Base-by-base conservation (phyloP, 441 rosid genomes). In the Croton laevigatus region DNA sequence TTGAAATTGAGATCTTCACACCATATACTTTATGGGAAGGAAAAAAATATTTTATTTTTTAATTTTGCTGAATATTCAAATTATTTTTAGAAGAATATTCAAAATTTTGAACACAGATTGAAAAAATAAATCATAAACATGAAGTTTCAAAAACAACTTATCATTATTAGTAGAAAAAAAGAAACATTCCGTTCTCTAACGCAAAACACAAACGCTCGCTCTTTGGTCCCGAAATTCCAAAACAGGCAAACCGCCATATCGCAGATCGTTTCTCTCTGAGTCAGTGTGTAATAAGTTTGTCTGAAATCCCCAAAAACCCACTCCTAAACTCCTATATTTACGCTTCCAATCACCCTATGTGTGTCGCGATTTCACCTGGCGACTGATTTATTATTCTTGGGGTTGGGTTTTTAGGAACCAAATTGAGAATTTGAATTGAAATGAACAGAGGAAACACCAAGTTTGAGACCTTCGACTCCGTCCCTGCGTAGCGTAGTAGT, bases 401-500 rank as follows among this genome's bases (percentile, higher is more conserved):
- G 42, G 13, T 38, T 8, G 11, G 57, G 16, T 45, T 3, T 42
- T 55, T 63, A 20, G 27, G 10, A 62, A 45, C 38, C 40, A 14
- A 27, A 55, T 71, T 60, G 66, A 27, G 32, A 38, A 66, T 74
- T 77, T 84, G 80, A 77, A 81, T 73, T 77, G 60, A 52, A 58
- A 53, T 60, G 63, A 59, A 66, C 16, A 20, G 45, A 51, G 65
- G 20, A 40, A 70, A 45, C 40, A 71, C 51, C 76, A 65, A 77
- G 81, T 78, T 72, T 71, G 73, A 71, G 79, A 81, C 65, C 70
- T 71, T 79, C 69, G 59, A 75, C 76, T 77, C 85, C 59, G 38
- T 78, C 74, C 81, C 85, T 70, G 79, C 78, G 63, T 81, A 80
- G 79, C 78, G 63, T 81, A 80, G 84, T 63, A 46, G 32, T 81